These are phyloP conservation scores for Psilocybe azurescens DNA, from an alignment of 768 basidiomycete species.

Conservation along the genomic window DNA sequence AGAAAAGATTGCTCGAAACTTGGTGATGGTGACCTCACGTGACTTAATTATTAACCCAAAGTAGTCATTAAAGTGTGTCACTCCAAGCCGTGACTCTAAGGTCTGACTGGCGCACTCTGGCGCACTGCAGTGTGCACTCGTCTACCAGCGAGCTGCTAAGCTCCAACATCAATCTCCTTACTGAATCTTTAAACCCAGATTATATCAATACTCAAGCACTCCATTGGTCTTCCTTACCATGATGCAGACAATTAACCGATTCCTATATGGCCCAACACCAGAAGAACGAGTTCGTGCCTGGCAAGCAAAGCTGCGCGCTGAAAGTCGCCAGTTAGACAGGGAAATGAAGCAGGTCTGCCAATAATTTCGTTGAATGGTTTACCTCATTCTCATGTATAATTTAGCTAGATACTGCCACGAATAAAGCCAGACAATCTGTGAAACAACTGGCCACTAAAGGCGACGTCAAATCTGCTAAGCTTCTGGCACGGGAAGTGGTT, in stretches of 20 bases:
- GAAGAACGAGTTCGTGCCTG: constrained; percentile 93
- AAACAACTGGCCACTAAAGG: constrained; percentile 92
- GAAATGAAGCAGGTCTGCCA: constrained; percentile 92
- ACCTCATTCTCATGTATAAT: constrained; percentile 18
- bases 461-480: constrained; percentile 90
- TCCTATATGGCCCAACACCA: constrained; percentile 94
- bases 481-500: constrained; percentile 94
- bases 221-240: background rate
- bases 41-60: background rate
- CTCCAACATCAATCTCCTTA: background rate
- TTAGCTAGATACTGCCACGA: constrained; percentile 83
- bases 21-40: no score
- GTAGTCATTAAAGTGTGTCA: background rate
- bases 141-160: background rate
- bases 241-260: constrained; percentile 91
- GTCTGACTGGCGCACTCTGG: background rate
- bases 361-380: constrained; percentile 16
- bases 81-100: background rate
- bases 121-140: background rate
- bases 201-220: background rate
- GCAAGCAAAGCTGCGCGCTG: constrained; percentile 85
- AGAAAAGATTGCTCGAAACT: no score
- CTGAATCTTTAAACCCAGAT: no score
- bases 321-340: constrained; percentile 84
- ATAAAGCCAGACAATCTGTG: constrained; percentile 79